A percentile compares a stretch with the other conserved stretches of the same genome.
phyloP scores from a whole-genome alignment of 192 early-diverging fungal species.

The Entomortierella parvispora region DNA sequence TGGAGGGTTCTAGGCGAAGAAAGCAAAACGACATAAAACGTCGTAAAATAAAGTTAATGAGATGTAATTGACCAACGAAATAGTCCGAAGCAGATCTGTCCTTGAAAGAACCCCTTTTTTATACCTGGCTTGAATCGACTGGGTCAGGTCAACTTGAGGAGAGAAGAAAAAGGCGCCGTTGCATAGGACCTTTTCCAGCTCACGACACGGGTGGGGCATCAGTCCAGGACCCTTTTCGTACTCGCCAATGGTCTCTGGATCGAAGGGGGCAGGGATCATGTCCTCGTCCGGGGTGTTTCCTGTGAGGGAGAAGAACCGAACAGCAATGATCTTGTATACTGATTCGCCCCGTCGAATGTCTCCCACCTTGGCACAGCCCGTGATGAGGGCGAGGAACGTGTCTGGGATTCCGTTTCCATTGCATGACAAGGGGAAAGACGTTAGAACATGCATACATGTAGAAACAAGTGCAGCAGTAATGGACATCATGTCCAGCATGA shows the following conservation, averaged over 20 bases:
- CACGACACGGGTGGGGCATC: slow-evolving; percentile 79
- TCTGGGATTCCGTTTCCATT: slow-evolving; percentile 55
- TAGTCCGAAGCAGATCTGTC: too few species aligned
- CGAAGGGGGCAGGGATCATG: slow-evolving; percentile 45
- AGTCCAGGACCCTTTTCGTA: slow-evolving; percentile 55
- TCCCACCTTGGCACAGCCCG: slow-evolving; percentile 71
- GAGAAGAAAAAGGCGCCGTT: slow-evolving; percentile 95
- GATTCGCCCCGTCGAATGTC: slow-evolving; percentile 67
- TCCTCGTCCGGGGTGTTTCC: slow-evolving; percentile 77
- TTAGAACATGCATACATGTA: slow-evolving; percentile 9
- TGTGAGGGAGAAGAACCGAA: slow-evolving; percentile 82
- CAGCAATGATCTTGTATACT: slow-evolving; percentile 76
- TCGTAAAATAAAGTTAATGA: too few species aligned
- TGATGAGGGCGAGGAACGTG: slow-evolving; percentile 75
- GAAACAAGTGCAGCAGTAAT: not conserved
- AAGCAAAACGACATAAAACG: too few species aligned
- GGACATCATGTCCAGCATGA: too few species aligned
- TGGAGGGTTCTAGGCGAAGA: slow-evolving; percentile 51
- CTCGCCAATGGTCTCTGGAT: slow-evolving; percentile 51
- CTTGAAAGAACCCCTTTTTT: too few species aligned
- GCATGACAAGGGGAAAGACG: not conserved
- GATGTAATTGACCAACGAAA: slow-evolving; percentile 8
- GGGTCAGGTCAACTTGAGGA: slow-evolving; percentile 88
- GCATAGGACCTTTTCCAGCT: slow-evolving; percentile 81
- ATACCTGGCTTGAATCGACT: slow-evolving; percentile 76